These are phyloP conservation scores for Phytophthora cactorum DNA, from an alignment of 352 stramenopile genomes.

Conservation along the genomic window DNA sequence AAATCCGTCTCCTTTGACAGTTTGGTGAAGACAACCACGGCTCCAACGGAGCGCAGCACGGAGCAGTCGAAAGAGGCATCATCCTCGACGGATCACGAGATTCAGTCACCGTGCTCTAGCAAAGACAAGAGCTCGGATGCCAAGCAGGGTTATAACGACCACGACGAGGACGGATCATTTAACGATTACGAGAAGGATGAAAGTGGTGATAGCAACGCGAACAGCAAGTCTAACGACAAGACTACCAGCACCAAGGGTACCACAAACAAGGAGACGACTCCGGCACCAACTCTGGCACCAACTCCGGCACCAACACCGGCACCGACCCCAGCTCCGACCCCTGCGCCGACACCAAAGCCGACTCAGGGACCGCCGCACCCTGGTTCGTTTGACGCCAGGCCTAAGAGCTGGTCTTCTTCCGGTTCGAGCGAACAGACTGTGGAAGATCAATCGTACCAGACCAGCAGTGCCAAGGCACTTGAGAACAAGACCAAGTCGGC, in stretches of 20 bases:
- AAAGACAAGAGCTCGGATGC: not conserved
- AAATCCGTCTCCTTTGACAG: conserved; percentile 34
- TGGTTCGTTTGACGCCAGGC: conserved; percentile 10
- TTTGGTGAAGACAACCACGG: conserved; percentile 10
- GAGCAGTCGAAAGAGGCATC: conserved; percentile 3
- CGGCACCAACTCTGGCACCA: not conserved
- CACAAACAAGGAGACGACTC: conserved; percentile 9
- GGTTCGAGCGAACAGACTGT: conserved; percentile 13
- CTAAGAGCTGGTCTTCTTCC: conserved; percentile 9
- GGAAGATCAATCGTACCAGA: conserved; percentile 19
- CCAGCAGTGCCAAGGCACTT: conserved; percentile 14
- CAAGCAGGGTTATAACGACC: conserved; percentile 11
- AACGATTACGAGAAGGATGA: conserved; percentile 3
- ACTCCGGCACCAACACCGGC: conserved; percentile 7
- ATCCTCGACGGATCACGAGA: not conserved
- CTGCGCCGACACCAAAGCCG: conserved; percentile 1
- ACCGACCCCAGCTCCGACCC: conserved; percentile 12
- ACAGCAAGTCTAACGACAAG: conserved; percentile 17
- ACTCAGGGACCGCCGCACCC: not conserved
- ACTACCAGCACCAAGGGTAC: conserved; percentile 6
- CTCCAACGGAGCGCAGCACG: not conserved
- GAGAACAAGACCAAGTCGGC: conserved; percentile 30
- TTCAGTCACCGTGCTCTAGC: not conserved
- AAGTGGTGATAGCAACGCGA: conserved; percentile 10
- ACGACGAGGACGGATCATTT: conserved; percentile 6